Evolutionary conservation across 306 rosid species (phyloP).

Genomic region (Dalbergia cultrata): DNA sequence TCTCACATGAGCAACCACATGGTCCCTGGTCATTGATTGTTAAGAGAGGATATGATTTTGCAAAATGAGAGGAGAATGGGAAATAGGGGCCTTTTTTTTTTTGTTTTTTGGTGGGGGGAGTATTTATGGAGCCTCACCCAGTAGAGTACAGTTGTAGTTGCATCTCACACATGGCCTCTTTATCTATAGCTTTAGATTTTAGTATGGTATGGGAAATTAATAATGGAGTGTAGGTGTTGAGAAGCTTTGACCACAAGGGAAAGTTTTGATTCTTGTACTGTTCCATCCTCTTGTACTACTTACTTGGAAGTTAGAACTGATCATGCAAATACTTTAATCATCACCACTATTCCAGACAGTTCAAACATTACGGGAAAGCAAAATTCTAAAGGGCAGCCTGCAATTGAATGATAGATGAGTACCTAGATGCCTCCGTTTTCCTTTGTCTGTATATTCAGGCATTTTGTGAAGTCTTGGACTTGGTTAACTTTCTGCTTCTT

Average conservation of each 20-base stretch:
- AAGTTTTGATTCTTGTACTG: slow-evolving; percentile 49
- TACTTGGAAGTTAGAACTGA: slow-evolving; percentile 35
- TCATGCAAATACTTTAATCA: slow-evolving; percentile 39
- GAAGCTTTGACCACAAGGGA: slow-evolving; percentile 56
- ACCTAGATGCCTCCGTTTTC: slow-evolving; percentile 34
- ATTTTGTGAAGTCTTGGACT: slow-evolving; percentile 26
- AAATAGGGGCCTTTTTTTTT: too few relatives aligned
- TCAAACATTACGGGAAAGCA: slow-evolving; percentile 17
- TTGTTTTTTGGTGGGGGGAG: too few relatives aligned
- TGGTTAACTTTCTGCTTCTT: slow-evolving; percentile 44
- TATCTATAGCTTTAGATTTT: slow-evolving; percentile 54
- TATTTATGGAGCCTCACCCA: slow-evolving; percentile 66
- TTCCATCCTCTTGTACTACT: slow-evolving; percentile 40
- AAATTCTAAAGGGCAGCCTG: slow-evolving; percentile 29
- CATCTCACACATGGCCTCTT: slow-evolving; percentile 61
- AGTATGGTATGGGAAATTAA: slow-evolving; percentile 56
- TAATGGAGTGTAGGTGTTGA: slow-evolving; percentile 51
- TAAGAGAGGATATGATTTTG: slow-evolving; percentile 44
- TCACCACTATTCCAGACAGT: slow-evolving; percentile 42
- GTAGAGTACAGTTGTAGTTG: slow-evolving; percentile 47
- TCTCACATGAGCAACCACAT: slow-evolving; percentile 67
- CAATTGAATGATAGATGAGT: slow-evolving; percentile 34
- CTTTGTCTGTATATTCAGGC: slow-evolving; percentile 48
- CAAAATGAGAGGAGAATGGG: slow-evolving; percentile 29
- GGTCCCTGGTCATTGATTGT: slow-evolving; percentile 56